phyloP scores from a whole-genome alignment of 495 filamentous ascomycete genomes.

The Aspergillus sclerotiicarbonarius region DNA sequence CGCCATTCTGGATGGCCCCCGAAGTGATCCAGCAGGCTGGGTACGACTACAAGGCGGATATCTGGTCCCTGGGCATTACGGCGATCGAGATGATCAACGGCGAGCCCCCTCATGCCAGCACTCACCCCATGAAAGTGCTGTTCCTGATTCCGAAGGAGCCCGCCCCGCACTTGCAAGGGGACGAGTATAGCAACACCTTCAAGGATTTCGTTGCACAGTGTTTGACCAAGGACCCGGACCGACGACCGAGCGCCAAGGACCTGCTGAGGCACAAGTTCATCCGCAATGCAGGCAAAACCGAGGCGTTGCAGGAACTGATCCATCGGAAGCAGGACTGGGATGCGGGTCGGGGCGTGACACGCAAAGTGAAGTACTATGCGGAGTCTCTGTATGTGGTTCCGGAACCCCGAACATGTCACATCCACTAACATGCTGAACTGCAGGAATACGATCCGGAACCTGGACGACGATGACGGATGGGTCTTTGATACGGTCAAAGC shows the following conservation, averaged over 20 bases:
- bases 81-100: constrained; percentile 91
- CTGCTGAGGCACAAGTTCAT: constrained; percentile 91
- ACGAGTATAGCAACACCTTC: constrained; percentile 81
- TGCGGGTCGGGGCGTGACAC: constrained; percentile 56
- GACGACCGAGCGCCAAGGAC: constrained; percentile 80
- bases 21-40: constrained; percentile 97
- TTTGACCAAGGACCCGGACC: constrained; percentile 84
- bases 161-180: constrained; percentile 80
- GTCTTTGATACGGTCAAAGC: constrained; percentile 96
- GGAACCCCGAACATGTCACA: background rate
- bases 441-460: constrained; percentile 57
- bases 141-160: constrained; percentile 93
- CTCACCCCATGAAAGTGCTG: constrained; percentile 98
- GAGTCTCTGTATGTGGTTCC: constrained; percentile 66
- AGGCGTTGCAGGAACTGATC: constrained; percentile 82
- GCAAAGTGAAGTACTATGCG: constrained; percentile 79
- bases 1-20: constrained; percentile 99
- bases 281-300: constrained; percentile 76
- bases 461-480: constrained; percentile 82
- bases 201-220: constrained; percentile 91
- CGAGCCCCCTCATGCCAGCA: constrained; percentile 86
- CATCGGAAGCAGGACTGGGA: constrained; percentile 79
- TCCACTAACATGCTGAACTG: constrained; percentile 16
- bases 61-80: constrained; percentile 96
- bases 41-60: constrained; percentile 96